Base-by-base conservation (phyloP, 2,329 filamentous ascomycete genomes). In the Septoria linicola region DNA sequence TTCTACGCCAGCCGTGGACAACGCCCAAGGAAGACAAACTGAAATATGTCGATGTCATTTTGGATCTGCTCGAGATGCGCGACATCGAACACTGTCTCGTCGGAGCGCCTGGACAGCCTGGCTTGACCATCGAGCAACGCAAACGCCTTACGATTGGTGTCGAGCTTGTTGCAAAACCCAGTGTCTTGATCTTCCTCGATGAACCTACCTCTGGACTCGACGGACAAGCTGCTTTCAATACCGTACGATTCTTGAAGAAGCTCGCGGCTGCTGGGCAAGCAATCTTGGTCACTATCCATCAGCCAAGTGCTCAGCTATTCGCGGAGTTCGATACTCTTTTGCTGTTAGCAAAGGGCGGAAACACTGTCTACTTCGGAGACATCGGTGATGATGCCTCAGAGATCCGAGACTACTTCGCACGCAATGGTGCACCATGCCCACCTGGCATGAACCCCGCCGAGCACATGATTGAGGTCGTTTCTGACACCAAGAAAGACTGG, bases 251-350 rank as follows among this genome's bases (percentile, higher is more conserved):
- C 67, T 64, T 87, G 16, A 74, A 81, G 8, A 85, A 85, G 64
- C 73, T 88, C 0, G 83, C 83, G 4, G 78, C 81, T 41, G 77
- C 76, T 1, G 84, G 84, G 0, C 84, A 87, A 59, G 82, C 84
- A 4, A 79, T 87, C 2, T 70, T 87, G 1, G 81, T 82, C 54
- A 87, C 84, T 0, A 87, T 87, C 31, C 84, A 87, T 59, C 84
- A 87, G 65, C 84, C 84, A 0, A 85, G 81, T 1, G 80, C 82
- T 0, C 77, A 82, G 8, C 70, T 87, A 0, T 87, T 87, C 43
- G 76, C 80, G 8, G 75, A 83, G 20, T 88, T 87, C 51, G 84
- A 87, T 56, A 77, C 76, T 1, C 75, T 87, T 0, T 72, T 87
- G 1, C 70, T 87, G 0, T 75, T 87, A 0, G 78, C 81, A 14